Evolutionary conservation across 225 moss, liverwort and hornwort genomes (phyloP).

Genomic region (Antitrichia curtipendula): DNA sequence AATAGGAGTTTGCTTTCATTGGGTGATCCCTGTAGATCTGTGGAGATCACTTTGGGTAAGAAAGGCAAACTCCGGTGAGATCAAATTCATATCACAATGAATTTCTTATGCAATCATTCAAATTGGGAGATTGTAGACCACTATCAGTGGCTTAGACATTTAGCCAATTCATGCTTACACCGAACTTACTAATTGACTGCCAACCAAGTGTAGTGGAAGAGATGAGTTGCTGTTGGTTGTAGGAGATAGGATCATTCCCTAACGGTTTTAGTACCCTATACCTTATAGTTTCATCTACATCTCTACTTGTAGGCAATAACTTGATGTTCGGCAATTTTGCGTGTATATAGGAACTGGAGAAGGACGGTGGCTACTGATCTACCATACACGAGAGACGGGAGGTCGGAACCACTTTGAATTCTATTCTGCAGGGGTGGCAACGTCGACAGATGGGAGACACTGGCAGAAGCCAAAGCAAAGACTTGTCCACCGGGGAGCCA

Average conservation of each 20-base stretch:
- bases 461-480: conserved; percentile 34
- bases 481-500: conserved; percentile 19
- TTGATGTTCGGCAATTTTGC: neutral
- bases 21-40: neutral
- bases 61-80: neutral
- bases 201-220: neutral
- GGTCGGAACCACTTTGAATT: conserved; percentile 26
- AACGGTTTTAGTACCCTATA: neutral
- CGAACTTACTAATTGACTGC: neutral
- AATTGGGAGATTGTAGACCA: neutral
- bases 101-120: neutral
- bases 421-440: conserved; percentile 40
- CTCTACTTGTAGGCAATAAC: neutral
- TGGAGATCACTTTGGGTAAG: neutral
- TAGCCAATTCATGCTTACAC: neutral
- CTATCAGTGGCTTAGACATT: neutral
- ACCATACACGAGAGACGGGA: conserved; percentile 36
- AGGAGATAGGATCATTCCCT: neutral
- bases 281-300: neutral
- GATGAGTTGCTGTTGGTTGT: neutral
- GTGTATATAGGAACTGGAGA: conserved; percentile 6
- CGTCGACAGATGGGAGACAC: conserved; percentile 19
- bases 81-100: neutral
- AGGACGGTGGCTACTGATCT: conserved; percentile 35
- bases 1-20: neutral